Conservation (phyloP, 805 yeast genomes). For the Lachancea kluyveri region DNA sequence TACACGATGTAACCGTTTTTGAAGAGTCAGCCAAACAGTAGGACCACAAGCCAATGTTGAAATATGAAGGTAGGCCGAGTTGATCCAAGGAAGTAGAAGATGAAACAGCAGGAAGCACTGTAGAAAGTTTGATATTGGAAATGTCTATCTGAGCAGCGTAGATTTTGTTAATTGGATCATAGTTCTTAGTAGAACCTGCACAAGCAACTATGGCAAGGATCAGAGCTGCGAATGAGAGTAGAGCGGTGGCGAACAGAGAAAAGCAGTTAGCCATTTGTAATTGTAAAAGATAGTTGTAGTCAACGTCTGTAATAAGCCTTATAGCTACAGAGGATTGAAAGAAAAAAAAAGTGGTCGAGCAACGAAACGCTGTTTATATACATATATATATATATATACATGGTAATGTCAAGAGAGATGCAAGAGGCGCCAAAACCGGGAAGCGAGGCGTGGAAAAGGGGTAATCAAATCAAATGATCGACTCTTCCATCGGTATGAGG, state of each 20-base stretch:
- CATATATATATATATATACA: no score
- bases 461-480: no score
- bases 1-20: constrained; percentile 19
- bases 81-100: constrained; percentile 11
- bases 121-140: constrained; percentile 21
- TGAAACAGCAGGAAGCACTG: constrained; percentile 11
- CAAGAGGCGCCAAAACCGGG: no score
- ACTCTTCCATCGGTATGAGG: no score
- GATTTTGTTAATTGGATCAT: constrained; percentile 37
- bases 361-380: no score
- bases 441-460: no score
- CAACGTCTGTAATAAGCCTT: no score
- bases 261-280: constrained; percentile 19
- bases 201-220: constrained; percentile 44
- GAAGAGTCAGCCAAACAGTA: constrained; percentile 44
- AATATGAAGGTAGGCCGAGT: constrained; percentile 38
- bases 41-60: constrained; percentile 57
- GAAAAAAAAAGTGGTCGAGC: no score
- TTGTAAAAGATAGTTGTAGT: no score
- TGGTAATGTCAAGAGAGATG: no score
- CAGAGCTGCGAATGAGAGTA: constrained; percentile 38
- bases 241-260: constrained; percentile 16
- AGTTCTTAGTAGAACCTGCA: constrained; percentile 43
- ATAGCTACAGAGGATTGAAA: no score
- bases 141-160: constrained; percentile 45